These are phyloP conservation scores for Fraxinus velutina DNA, from an alignment of 305 asterid genomes.

Conservation along the genomic window DNA sequence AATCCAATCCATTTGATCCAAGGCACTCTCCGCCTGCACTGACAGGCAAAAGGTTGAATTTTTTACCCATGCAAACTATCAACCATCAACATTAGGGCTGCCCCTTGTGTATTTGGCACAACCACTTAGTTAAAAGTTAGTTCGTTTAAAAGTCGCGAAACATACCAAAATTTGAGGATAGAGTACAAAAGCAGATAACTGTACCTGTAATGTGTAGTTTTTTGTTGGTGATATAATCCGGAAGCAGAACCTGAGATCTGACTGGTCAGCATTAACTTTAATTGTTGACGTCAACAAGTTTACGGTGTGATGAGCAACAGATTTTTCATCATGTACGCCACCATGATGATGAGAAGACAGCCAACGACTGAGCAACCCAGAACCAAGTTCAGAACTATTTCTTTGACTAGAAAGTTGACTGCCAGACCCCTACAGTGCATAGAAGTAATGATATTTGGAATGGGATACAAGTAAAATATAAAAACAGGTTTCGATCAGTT, in stretches of 20 bases:
- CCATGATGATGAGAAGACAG: conserved; percentile 96
- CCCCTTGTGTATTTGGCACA: neutral
- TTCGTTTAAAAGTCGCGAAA: neutral
- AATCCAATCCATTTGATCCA: conserved; percentile 99
- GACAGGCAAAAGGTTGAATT: conserved; percentile 33
- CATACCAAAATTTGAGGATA: conserved; percentile 1
- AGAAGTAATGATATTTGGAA: conserved; percentile 13
- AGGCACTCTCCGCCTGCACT: conserved; percentile 95
- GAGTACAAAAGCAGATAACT: conserved; percentile 29
- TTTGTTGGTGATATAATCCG: conserved; percentile 97
- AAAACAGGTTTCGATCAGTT: neutral
- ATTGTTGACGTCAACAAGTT: conserved; percentile 96
- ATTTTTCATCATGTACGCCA: conserved; percentile 96
- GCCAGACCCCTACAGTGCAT: conserved; percentile 65
- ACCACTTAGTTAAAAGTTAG: neutral
- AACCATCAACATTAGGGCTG: conserved; percentile 18
- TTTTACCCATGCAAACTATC: conserved; percentile 27
- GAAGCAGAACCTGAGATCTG: conserved; percentile 97
- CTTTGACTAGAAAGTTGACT: conserved; percentile 86
- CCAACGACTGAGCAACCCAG: conserved; percentile 97
- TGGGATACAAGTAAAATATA: neutral
- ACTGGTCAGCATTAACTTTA: conserved; percentile 98
- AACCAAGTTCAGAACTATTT: conserved; percentile 96
- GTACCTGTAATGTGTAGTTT: conserved; percentile 93
- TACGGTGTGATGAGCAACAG: conserved; percentile 99